phyloP scores from a whole-genome alignment of 1,284 basidiomycete genomes.

The Afroboletus lepidellus region DNA sequence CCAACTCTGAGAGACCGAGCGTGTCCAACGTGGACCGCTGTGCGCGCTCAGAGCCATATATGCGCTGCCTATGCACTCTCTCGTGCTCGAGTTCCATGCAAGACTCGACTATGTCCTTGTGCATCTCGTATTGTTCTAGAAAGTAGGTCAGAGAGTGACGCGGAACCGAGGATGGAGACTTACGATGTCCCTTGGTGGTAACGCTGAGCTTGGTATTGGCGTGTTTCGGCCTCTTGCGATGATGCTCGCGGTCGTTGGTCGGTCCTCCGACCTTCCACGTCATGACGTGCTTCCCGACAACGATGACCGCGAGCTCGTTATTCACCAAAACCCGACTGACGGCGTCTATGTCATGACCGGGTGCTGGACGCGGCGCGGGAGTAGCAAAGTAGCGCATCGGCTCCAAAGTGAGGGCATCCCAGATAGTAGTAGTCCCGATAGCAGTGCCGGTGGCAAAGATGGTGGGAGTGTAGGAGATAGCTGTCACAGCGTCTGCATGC shows the following conservation, averaged over 20 bases:
- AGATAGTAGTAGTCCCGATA: constrained; percentile 61
- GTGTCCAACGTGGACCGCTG: constrained; percentile 55
- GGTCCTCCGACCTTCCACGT: constrained; percentile 70
- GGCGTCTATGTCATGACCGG: constrained; percentile 40
- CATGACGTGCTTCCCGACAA: constrained; percentile 62
- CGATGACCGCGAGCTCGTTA: constrained; percentile 60
- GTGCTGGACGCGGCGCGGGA: constrained; percentile 41
- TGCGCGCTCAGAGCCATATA: constrained; percentile 51
- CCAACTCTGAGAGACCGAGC: constrained; percentile 75
- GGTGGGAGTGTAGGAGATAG: constrained; percentile 58
- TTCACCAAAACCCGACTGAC: constrained; percentile 67
- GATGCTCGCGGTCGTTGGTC: constrained; percentile 23
- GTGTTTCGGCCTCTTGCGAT: constrained; percentile 21
- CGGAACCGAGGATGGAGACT: constrained; percentile 9
- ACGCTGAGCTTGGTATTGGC: constrained; percentile 19
- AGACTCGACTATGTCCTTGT: constrained; percentile 65
- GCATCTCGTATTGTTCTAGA: constrained; percentile 62
- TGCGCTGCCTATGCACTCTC: constrained; percentile 35
- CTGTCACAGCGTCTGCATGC: constrained; percentile 58
- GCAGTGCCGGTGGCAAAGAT: constrained; percentile 64
- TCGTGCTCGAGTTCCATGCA: constrained; percentile 52
- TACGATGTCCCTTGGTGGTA: constrained; percentile 28
- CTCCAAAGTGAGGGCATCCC: constrained; percentile 65
- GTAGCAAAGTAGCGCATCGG: constrained; percentile 53
- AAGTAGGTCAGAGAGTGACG: constrained; percentile 1